These are phyloP conservation scores for Pseudozyma sp. DNA, from an alignment of 1,284 basidiomycete genomes.

Conservation along the genomic window DNA sequence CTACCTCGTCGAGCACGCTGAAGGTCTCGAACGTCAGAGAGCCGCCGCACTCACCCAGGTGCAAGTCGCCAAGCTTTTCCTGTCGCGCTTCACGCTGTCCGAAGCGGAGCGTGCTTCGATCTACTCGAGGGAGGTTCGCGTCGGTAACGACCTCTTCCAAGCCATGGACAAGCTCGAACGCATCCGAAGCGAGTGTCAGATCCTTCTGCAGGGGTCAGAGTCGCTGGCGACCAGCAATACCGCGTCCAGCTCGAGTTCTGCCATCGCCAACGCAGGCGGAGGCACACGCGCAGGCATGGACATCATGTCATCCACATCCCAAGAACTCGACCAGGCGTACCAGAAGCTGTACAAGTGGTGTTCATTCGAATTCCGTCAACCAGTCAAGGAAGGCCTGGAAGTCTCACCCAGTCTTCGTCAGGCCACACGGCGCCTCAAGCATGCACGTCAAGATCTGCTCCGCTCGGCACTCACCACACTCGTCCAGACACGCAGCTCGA, in stretches of 20 bases:
- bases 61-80: conserved; percentile 82
- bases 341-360: conserved; percentile 89
- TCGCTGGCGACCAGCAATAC: conserved; percentile 73
- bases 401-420: conserved; percentile 79
- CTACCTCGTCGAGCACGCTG: conserved; percentile 49
- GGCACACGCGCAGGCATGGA: conserved; percentile 69
- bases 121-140: conserved; percentile 80
- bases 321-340: conserved; percentile 87
- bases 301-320: conserved; percentile 79
- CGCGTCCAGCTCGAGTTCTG: conserved; percentile 78
- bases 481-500: conserved; percentile 82
- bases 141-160: conserved; percentile 80
- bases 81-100: conserved; percentile 84
- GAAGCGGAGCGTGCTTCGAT: conserved; percentile 80
- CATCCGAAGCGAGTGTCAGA: conserved; percentile 85
- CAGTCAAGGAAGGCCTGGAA: conserved; percentile 73
- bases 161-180: conserved; percentile 87
- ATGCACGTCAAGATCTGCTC: conserved; percentile 73
- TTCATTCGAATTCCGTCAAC: conserved; percentile 83
- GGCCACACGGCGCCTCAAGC: conserved; percentile 79
- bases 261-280: conserved; percentile 75
- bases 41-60: conserved; percentile 68
- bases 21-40: conserved; percentile 38
- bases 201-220: conserved; percentile 84
- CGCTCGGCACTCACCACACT: conserved; percentile 76